phyloP scores from a whole-genome alignment of 2,329 filamentous ascomycete genomes.

The Apiospora aurea region DNA sequence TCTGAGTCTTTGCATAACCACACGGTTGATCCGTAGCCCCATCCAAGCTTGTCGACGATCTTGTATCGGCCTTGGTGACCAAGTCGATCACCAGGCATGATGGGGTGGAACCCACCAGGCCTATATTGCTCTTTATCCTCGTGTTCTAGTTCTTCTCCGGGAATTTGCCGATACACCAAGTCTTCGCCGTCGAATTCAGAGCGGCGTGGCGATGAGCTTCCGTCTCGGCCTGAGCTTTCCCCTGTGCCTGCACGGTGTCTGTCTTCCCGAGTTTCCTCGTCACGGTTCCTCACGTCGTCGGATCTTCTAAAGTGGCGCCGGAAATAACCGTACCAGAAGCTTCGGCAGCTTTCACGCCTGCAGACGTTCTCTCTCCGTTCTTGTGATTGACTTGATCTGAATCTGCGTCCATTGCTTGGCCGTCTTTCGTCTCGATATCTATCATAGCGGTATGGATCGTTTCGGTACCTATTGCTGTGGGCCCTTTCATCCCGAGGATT shows the following conservation, averaged over 20 bases:
- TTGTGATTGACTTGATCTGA: background rate
- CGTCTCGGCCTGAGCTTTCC: background rate
- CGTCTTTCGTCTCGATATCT: background rate
- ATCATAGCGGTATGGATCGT: background rate
- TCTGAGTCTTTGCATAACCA: background rate
- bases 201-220: background rate
- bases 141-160: background rate
- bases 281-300: background rate
- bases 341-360: background rate
- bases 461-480: background rate
- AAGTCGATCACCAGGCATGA: background rate
- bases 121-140: background rate
- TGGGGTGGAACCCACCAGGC: constrained; percentile 1
- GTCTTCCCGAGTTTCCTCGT: background rate
- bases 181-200: background rate
- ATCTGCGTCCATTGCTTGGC: background rate
- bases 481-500: background rate
- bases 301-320: background rate
- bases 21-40: background rate
- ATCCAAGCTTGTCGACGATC: background rate
- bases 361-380: background rate
- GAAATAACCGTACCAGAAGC: background rate
- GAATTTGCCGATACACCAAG: background rate
- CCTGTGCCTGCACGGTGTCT: background rate
- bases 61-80: background rate